Base-by-base conservation (phyloP, 2,329 filamentous ascomycete genomes). In the Stemphylium lycopersici region DNA sequence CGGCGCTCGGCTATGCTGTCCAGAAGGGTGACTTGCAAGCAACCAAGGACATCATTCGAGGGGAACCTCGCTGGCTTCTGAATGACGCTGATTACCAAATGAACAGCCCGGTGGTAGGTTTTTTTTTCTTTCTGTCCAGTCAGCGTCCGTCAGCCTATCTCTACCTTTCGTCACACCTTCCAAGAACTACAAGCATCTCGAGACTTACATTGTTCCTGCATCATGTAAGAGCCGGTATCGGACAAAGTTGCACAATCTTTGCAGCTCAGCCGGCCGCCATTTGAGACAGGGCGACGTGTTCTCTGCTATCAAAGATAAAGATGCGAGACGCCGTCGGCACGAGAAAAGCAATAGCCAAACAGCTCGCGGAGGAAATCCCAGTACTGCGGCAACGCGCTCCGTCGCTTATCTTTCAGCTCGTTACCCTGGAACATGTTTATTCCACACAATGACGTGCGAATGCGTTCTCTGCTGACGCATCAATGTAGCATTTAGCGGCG, bases 11-110 rank as follows among this genome's bases (percentile, higher is more conserved):
- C 13, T 95, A 95, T 71, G 90, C 90, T 36, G 90, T 96, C 65
- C 84, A 86, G 56, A 85, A 87, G 54, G 89, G 88, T 22, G 86
- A 93, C 70, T 73, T 90, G 43, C 77, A 80, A 39, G 82, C 84
- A 16, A 88, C 91, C 16, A 79, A 80, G 62, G 84, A 89, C 55
- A 83, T 93, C 41, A 81, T 93, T 53, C 83, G 85, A 33, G 83
- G 83, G 38, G 87, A 90, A 66, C 83, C 87, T 58, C 78, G 83
- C 52, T 84, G 83, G 76, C 80, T 95, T 16, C 81, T 95, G 39
- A 90, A 90, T 68, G 87, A 87, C 59, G 84, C 85, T 26, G 90
- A 95, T 76, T 93, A 93, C 71, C 89, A 89, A 16, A 90, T 90
- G 41, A 95, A 93, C 76, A 93, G 90, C 33, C 77, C 78, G 34